Conservation (phyloP, 108 stramenopile genomes). For the Cyclotella sp. region DNA sequence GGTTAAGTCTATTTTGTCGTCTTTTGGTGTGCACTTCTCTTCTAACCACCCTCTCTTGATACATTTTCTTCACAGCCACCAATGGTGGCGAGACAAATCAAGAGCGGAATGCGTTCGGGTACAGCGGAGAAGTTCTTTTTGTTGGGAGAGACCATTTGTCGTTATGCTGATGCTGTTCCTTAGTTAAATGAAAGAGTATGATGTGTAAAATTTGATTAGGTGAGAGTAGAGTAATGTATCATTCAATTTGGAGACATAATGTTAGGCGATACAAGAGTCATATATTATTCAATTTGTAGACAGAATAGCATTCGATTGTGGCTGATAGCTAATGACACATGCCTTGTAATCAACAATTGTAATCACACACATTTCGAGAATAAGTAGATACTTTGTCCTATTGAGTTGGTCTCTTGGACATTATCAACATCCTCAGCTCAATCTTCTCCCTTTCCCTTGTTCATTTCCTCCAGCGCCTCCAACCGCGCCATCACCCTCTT, state of each 20-base stretch:
- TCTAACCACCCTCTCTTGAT: not conserved
- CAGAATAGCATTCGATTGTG: too few relatives aligned
- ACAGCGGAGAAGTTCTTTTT: constrained; percentile 74
- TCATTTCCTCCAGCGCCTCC: constrained; percentile 27
- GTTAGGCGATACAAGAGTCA: too few relatives aligned
- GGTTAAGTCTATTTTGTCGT: constrained; percentile 20
- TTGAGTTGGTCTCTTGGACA: too few relatives aligned
- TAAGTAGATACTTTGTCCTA: too few relatives aligned
- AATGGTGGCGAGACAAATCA: constrained; percentile 78
- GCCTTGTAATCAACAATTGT: too few relatives aligned
- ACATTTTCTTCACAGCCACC: constrained; percentile 44
- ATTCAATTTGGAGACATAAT: too few relatives aligned
- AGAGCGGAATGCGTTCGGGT: constrained; percentile 80
- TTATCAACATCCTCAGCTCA: not conserved
- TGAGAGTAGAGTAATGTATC: not conserved
- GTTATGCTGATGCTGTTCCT: constrained; percentile 73
- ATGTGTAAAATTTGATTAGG: not conserved
- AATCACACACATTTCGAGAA: too few relatives aligned
- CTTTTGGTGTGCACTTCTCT: not conserved
- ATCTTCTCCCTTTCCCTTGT: not conserved
- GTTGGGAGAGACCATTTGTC: constrained; percentile 70
- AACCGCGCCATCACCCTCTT: constrained; percentile 35
- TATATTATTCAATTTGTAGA: too few relatives aligned
- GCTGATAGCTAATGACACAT: too few relatives aligned
- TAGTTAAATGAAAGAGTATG: not conserved